Base-by-base conservation (phyloP, 2,329 filamentous ascomycete species). In the Ophiostoma sp. region DNA sequence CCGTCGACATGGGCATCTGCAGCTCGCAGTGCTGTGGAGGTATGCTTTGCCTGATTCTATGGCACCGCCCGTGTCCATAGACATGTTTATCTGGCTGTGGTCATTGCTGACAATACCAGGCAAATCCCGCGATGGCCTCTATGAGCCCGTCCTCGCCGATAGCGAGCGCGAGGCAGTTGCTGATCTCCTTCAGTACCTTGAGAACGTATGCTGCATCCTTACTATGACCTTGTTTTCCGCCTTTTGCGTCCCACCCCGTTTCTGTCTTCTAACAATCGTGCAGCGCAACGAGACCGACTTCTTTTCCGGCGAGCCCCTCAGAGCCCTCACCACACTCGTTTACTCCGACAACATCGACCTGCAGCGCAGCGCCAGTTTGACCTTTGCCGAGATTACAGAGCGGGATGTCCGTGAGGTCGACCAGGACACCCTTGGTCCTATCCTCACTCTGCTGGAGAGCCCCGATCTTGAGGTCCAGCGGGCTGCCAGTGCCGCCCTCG, bases 331-430 rank as follows among this genome's bases (percentile, higher is more conserved):
- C 81, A 99, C 94, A 15, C 87, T 99, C 35, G 95, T 99, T 71
- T 99, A 97, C 80, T 99, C 95, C 71, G 94, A 98, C 80, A 99
- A 99, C 82, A 94, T 99, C 79, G 95, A 99, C 79, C 86, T 99
- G 69, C 95, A 99, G 82, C 88, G 95, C 74, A 98, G 95, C 82
- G 95, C 95, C 69, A 98, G 94, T 79, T 87, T 99, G 80, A 99
- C 95, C 2, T 99, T 99, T 84, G 95, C 95, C 72, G 95, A 99
- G 80, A 99, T 99, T 75, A 99, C 95, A 54, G 95, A 99, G 81
- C 84, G 94, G 92, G 95, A 99, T 90, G 95, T 98, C 72, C 88
- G 94, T 76, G 92, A 97, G 81, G 95, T 99, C 76, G 93, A 97
- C 79, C 89, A 92, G 74, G 92, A 97, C 78, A 98, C 95, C 36